Conservation (phyloP, 495 filamentous ascomycete species). For the Amorphotheca resinae region DNA sequence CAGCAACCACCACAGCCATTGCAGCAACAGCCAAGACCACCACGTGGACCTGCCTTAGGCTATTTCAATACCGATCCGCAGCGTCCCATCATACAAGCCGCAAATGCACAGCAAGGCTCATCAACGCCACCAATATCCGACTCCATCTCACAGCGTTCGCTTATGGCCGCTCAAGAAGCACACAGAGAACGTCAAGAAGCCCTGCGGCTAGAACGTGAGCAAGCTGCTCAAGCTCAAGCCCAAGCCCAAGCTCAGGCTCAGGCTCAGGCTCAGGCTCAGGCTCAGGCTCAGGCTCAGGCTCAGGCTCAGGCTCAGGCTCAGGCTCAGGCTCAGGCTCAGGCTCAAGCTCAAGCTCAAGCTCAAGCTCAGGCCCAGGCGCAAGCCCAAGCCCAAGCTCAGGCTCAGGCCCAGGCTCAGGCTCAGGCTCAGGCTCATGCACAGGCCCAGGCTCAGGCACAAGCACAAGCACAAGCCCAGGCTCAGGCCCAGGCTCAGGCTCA, state of each 20-base stretch:
- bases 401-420: too few species aligned
- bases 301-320: conserved; percentile 10
- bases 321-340: background rate
- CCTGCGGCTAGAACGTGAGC: conserved; percentile 22
- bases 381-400: too few species aligned
- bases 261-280: conserved; percentile 15
- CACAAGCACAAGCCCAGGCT: too few species aligned
- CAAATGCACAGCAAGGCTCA: conserved; percentile 1
- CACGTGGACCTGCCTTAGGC: conserved; percentile 17
- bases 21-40: conserved; percentile 7
- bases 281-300: background rate
- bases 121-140: background rate
- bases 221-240: conserved; percentile 20
- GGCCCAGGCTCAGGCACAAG: background rate
- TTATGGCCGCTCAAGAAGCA: conserved; percentile 16
- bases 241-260: conserved; percentile 15
- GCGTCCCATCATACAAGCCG: conserved; percentile 20
- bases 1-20: conserved; percentile 5
- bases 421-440: too few species aligned
- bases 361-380: too few species aligned
- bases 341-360: too few species aligned
- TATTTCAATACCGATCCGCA: conserved; percentile 15
- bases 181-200: conserved; percentile 21
- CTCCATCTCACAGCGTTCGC: conserved; percentile 16
- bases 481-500: conserved; percentile 5